phyloP scores from a whole-genome alignment of 2,329 filamentous ascomycete genomes.

The Penicillium palitans region DNA sequence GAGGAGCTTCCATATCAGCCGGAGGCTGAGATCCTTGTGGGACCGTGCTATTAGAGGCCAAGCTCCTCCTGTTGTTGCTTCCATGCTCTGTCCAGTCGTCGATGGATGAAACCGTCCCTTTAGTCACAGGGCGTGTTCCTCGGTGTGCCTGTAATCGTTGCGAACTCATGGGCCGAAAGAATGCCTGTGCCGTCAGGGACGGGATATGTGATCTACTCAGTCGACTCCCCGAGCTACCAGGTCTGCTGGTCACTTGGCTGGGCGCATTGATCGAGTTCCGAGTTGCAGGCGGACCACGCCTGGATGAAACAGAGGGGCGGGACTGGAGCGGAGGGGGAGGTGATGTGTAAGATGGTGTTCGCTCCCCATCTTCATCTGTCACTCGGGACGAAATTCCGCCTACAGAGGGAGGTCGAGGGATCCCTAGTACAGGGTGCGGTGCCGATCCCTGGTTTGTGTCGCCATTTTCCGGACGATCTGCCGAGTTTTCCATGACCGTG shows the following conservation, averaged over 20 bases:
- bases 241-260: slow-evolving; percentile 50
- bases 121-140: slow-evolving; percentile 55
- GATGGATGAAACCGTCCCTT: slow-evolving; percentile 35
- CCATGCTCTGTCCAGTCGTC: slow-evolving; percentile 49
- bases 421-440: slow-evolving; percentile 54
- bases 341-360: slow-evolving; percentile 38
- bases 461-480: slow-evolving; percentile 38
- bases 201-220: slow-evolving; percentile 85
- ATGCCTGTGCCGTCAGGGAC: slow-evolving; percentile 82
- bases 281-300: slow-evolving; percentile 52
- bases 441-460: slow-evolving; percentile 37
- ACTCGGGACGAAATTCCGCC: slow-evolving; percentile 66
- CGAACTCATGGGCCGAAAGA: slow-evolving; percentile 96
- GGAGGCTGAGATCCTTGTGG: slow-evolving; percentile 38
- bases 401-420: slow-evolving; percentile 47
- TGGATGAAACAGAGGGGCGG: slow-evolving; percentile 58
- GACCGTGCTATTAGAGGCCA: slow-evolving; percentile 56
- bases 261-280: slow-evolving; percentile 45
- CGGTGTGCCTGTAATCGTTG: slow-evolving; percentile 90
- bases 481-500: slow-evolving; percentile 26
- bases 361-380: slow-evolving; percentile 61
- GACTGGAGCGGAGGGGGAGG: slow-evolving; percentile 57
- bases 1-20: slow-evolving; percentile 56
- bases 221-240: slow-evolving; percentile 62
- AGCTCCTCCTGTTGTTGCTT: slow-evolving; percentile 58